Base-by-base conservation (phyloP, 768 basidiomycete genomes). In the Dictyophora rubrovolvata region DNA sequence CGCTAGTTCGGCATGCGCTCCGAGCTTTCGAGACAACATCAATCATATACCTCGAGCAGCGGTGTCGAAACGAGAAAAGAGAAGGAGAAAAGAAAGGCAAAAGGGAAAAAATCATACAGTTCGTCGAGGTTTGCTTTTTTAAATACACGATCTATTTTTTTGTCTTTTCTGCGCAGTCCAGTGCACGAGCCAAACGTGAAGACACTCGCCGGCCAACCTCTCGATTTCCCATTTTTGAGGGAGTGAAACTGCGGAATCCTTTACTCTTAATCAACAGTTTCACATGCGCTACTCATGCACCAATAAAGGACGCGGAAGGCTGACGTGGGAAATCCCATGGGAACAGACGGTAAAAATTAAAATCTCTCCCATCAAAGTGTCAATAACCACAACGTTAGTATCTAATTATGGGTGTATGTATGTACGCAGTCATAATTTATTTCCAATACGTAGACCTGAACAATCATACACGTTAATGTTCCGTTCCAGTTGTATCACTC, bases 401-500 rank as follows among this genome's bases (percentile, higher is more conserved):
- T 28, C 28, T 28, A 28, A 28, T 28, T 28, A 7, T 28, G 28
- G 9, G n/a, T 48, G n/a, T 48, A n/a, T 21, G 21, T 48, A 48
- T n/a, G n/a, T 48, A n/a, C 47, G 47, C 47, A 48, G 47, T 48
- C n/a, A 42, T 42, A 42, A 42, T 51, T 34, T 22, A 20, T 16
- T 51, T 34, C 20, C 50, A 50, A 36, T 22, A 36, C 28, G 36
- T 34, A 16, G 14, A 35, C 47, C 49, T 17, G 57, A 18, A 33
- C 34, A 37, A 34, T 12, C 42, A 42, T 42, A 42, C 14, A 59
- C 21, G 37, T 59, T 33, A 22, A 59, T 51, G 34, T 59, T 59
- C 33, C 57, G 57, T 53, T 59, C 57, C 49, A 59, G n/a, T 18
- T 23, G 22, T 10, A 59, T 48, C 16, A 59, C 49, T 6, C 47